phyloP scores from a whole-genome alignment of 2,329 filamentous ascomycete genomes.

The Plenodomus lindquistii region DNA sequence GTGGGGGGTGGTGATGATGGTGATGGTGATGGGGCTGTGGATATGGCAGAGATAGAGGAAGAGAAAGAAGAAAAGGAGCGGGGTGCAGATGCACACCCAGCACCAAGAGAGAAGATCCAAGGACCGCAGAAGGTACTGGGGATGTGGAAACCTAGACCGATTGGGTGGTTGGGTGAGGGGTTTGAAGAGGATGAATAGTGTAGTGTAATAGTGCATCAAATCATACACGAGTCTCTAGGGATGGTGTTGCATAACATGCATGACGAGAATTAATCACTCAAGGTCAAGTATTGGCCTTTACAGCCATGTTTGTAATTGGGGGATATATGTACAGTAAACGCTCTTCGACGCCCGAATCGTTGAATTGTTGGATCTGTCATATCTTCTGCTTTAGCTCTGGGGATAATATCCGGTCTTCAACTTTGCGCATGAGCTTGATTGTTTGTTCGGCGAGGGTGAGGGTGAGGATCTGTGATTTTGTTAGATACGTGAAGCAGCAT shows the following conservation, averaged over 20 bases:
- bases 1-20: conserved; percentile 10
- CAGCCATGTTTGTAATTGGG: not conserved
- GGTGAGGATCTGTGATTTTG: conserved; percentile 70
- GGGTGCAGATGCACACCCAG: too few relatives aligned
- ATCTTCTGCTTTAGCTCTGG: conserved; percentile 52
- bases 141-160: conserved; percentile 36
- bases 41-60: not conserved
- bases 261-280: too few relatives aligned
- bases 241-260: too few relatives aligned
- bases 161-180: conserved; percentile 32
- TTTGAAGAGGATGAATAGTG: conserved; percentile 33
- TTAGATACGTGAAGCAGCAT: not conserved
- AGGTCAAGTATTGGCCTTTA: too few relatives aligned
- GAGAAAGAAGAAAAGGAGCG: not conserved
- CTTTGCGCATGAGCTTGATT: conserved; percentile 82
- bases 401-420: conserved; percentile 67
- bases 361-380: too few relatives aligned
- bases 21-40: conserved; percentile 3
- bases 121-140: conserved; percentile 39
- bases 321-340: not conserved
- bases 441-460: conserved; percentile 95
- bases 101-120: conserved; percentile 13
- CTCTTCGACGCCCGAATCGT: too few relatives aligned
- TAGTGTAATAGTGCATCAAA: too few relatives aligned
- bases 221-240: too few relatives aligned